Conservation (phyloP, 305 asterid species). For the Fraxinus angustifolia region DNA sequence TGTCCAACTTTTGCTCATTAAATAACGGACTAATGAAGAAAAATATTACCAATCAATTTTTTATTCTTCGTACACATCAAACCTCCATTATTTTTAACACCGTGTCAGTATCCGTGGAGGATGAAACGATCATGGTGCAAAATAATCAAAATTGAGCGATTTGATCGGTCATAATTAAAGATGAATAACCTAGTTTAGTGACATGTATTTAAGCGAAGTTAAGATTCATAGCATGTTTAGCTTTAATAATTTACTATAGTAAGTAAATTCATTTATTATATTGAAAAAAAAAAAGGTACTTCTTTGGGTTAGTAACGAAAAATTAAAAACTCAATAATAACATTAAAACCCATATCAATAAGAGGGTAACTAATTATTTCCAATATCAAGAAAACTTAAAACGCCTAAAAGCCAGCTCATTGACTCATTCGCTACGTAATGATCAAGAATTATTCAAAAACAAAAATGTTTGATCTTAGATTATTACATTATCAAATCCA, state of each 20-base stretch:
- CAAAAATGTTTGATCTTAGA: not conserved
- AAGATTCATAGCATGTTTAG: not conserved
- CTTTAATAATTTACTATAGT: not conserved
- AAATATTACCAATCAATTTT: not conserved
- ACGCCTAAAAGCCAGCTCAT: not conserved
- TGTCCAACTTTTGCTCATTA: not conserved
- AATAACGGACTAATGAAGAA: not conserved
- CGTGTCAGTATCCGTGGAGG: not conserved
- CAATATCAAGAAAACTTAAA: not conserved
- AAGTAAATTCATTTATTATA: not conserved
- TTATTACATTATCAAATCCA: not conserved
- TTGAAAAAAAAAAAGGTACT: not conserved
- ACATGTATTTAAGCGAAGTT: not conserved
- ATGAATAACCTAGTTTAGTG: not conserved
- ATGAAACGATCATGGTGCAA: not conserved
- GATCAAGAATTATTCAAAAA: not conserved
- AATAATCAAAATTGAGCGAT: not conserved
- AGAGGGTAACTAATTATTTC: not conserved
- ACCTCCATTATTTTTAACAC: not conserved
- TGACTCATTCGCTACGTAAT: not conserved
- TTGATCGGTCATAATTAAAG: not conserved
- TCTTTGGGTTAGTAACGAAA: not conserved
- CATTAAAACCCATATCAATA: not conserved
- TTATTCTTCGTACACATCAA: not conserved
- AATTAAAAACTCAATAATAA: not conserved